Percentiles rank a stretch among this genome's conserved stretches.
Evolutionary conservation across 768 basidiomycete genomes (phyloP).

Genomic region (Pleurotus sapidus): DNA sequence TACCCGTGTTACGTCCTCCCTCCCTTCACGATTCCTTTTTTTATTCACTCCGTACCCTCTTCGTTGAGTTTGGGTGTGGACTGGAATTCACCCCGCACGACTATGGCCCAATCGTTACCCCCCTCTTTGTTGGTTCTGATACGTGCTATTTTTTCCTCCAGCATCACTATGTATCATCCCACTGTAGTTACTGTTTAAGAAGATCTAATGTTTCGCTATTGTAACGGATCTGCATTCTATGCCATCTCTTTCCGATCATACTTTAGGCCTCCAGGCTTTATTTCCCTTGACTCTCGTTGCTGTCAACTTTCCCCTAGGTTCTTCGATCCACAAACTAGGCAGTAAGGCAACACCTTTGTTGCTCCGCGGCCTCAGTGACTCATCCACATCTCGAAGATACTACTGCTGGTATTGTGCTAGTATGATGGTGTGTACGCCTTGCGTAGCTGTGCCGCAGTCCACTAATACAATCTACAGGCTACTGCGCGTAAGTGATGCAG

Average conservation of each 20-base stretch:
- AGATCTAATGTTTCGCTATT: not conserved
- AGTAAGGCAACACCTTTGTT: no score
- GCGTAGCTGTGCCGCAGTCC: no score
- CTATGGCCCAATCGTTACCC: slow-evolving; percentile 14
- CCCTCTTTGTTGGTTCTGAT: slow-evolving; percentile 12
- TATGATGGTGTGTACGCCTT: no score
- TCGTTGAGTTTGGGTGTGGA: not conserved
- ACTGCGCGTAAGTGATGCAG: no score
- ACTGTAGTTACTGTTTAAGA: slow-evolving; percentile 18
- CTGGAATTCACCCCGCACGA: slow-evolving; percentile 1
- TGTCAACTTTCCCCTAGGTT: no score
- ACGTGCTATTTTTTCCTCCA: slow-evolving; percentile 12
- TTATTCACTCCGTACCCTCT: not conserved
- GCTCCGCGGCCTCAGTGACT: no score
- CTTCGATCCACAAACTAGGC: no score
- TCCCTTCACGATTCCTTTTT: not conserved
- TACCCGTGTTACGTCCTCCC: not conserved
- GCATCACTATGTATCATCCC: slow-evolving; percentile 27
- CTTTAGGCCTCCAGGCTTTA: not conserved
- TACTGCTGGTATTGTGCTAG: no score
- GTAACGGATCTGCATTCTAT: not conserved
- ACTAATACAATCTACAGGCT: no score
- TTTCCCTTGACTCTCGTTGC: not conserved
- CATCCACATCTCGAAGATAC: no score
- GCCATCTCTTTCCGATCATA: not conserved